Evolutionary conservation across 345 rosid genomes (phyloP), one percentile per base, ranked within the genome.

Genomic region (Limnanthes douglasii): DNA sequence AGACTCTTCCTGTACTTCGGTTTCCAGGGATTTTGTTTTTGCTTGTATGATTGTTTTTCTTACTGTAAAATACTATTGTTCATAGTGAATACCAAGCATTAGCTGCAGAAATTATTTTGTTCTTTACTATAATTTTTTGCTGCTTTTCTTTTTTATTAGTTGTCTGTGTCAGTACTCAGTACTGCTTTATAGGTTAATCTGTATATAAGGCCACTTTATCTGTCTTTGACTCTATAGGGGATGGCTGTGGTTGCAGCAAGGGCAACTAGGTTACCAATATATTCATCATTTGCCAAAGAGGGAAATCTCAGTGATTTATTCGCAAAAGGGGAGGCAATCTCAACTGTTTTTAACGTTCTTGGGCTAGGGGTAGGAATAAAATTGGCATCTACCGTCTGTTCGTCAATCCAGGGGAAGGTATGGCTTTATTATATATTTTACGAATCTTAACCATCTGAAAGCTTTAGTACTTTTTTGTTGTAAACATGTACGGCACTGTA

Each of bases 181-280:
- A n/a, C n/a, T n/a, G n/a, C n/a, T n/a, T n/a, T n/a, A n/a, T n/a
- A n/a, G n/a, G n/a, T n/a, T n/a, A n/a, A n/a, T n/a, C n/a, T n/a
- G n/a, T n/a, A n/a, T n/a, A n/a, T n/a, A n/a, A n/a, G n/a, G n/a
- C n/a, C n/a, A n/a, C n/a, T n/a, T n/a, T n/a, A n/a, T 7, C 30
- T 27, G 41, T 15, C 31, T 42, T 34, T 35, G 35, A 56, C 46
- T 59, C 48, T 35, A 55, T 54, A 84, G 96, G 96, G 96, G 45
- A 90, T 90, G 80, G 98, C 96, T 19, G 78, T 76, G 21, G 98
- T 90, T 51, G 98, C 94, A 4, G 94, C 98, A 37, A 65, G 98
- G 50, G 96, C 98, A 22, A 90, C 96, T 34, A 68, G 98, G 52
- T 68, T 80, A 34, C 96, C 96, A 1, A 75, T 84, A 37, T 84